Percentiles rank a stretch among this genome's conserved stretches.
phyloP scores from a whole-genome alignment of 2,329 filamentous ascomycete species.

The Dactylellina leptospora region DNA sequence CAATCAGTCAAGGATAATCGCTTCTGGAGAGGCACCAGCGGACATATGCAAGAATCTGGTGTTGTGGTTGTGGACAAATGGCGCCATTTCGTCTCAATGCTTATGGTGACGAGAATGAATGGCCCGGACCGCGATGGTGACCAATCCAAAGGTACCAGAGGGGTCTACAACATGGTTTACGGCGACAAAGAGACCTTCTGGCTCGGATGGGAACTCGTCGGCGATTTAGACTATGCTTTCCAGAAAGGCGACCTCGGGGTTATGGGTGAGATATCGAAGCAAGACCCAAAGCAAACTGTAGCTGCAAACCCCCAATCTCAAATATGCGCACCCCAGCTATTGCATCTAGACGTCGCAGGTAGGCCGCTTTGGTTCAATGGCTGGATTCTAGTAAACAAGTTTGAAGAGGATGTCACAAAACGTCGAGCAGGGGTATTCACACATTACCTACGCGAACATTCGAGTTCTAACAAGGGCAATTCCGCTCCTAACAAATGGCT shows the following conservation, averaged over 20 bases:
- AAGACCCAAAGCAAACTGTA: slow-evolving; percentile 7
- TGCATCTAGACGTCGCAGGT: slow-evolving; percentile 62
- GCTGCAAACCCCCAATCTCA: slow-evolving; percentile 56
- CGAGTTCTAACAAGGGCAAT: slow-evolving; percentile 45
- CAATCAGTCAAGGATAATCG: slow-evolving; percentile 61
- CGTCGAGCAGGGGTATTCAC: slow-evolving; percentile 60
- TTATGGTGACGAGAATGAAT: slow-evolving; percentile 62
- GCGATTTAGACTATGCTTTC: slow-evolving; percentile 62
- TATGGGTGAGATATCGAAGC: slow-evolving; percentile 58
- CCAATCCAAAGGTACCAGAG: slow-evolving; percentile 58
- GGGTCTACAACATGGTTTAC: slow-evolving; percentile 64
- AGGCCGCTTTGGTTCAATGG: slow-evolving; percentile 65
- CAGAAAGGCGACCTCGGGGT: slow-evolving; percentile 61
- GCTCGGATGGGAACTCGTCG: slow-evolving; percentile 64
- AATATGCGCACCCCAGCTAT: slow-evolving; percentile 63
- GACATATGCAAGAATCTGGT: slow-evolving; percentile 63
- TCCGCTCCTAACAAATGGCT: slow-evolving; percentile 58
- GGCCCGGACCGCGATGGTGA: slow-evolving; percentile 63
- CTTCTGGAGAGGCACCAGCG: slow-evolving; percentile 60
- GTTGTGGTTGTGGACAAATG: slow-evolving; percentile 64
- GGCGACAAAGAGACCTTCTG: slow-evolving; percentile 66
- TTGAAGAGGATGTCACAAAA: slow-evolving; percentile 59
- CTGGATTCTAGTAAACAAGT: slow-evolving; percentile 63
- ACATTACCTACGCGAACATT: slow-evolving; percentile 58
- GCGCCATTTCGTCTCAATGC: slow-evolving; percentile 63